phyloP scores from a whole-genome alignment of 2,329 filamentous ascomycete species.

The Cytospora piceae region DNA sequence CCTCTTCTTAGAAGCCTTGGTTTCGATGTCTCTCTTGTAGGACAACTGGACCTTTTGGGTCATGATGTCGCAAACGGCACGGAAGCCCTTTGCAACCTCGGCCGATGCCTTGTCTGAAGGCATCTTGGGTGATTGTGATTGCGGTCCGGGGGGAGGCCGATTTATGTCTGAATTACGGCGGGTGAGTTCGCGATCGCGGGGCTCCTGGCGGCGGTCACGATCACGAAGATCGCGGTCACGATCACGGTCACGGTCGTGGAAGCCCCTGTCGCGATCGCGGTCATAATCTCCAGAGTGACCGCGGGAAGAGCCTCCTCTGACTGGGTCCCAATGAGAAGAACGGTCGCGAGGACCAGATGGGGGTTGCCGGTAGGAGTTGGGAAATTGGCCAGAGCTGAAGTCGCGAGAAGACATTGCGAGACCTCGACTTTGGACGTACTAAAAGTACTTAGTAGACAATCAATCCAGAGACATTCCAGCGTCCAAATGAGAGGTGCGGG shows the following conservation, averaged over 20 bases:
- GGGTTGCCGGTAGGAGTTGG: conserved; percentile 13
- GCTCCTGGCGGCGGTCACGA: not conserved
- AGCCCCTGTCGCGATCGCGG: conserved; percentile 14
- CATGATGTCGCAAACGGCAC: conserved; percentile 11
- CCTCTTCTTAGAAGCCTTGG: conserved; percentile 14
- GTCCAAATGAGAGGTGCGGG: not conserved
- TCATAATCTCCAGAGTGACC: conserved; percentile 4
- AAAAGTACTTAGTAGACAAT: conserved; percentile 6
- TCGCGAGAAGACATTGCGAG: conserved; percentile 20
- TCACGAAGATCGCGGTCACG: conserved; percentile 13
- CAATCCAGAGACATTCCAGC: conserved; percentile 13
- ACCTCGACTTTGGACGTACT: conserved; percentile 16
- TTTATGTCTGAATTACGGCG: not conserved
- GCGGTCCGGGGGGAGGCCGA: not conserved
- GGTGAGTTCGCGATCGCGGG: conserved; percentile 2
- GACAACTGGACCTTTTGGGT: conserved; percentile 15
- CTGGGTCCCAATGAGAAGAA: conserved; percentile 3
- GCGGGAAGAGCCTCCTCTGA: conserved; percentile 3
- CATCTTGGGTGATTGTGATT: conserved; percentile 8
- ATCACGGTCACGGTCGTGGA: conserved; percentile 8
- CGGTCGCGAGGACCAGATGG: conserved; percentile 12
- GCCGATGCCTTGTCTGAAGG: conserved; percentile 16
- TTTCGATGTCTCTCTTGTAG: conserved; percentile 21
- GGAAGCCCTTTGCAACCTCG: conserved; percentile 20
- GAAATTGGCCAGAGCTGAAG: conserved; percentile 12